Evolutionary conservation across 371 early-diverging fungal genomes (phyloP).

Genomic region (Lichtheimia hyalospora): DNA sequence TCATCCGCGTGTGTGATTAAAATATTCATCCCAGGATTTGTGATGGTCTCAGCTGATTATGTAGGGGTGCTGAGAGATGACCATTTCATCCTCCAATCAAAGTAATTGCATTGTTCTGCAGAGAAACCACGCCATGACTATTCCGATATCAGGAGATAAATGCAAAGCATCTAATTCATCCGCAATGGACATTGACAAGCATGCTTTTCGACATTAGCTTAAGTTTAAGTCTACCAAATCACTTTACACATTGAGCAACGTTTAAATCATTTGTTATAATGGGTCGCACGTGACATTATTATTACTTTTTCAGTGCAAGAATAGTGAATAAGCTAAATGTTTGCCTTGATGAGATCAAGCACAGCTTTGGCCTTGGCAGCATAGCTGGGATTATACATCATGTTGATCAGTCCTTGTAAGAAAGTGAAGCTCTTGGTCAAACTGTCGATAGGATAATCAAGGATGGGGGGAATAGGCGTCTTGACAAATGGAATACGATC

Average conservation of each 20-base stretch:
- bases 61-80: too few species aligned
- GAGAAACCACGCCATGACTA: not conserved
- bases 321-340: not conserved
- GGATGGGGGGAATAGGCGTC: constrained; percentile 70
- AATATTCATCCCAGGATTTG: too few species aligned
- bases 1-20: not conserved
- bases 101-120: not conserved
- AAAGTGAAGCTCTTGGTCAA: constrained; percentile 42
- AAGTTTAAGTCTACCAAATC: too few species aligned
- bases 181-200: too few species aligned
- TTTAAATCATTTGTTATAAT: too few species aligned
- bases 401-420: constrained; percentile 37
- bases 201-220: too few species aligned
- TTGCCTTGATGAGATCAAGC: constrained; percentile 44
- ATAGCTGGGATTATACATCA: constrained; percentile 41
- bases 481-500: constrained; percentile 74
- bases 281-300: not conserved
- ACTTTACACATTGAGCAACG: too few species aligned
- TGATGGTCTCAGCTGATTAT: too few species aligned
- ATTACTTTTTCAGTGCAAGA: constrained; percentile 3
- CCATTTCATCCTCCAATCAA: too few species aligned
- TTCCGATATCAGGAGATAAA: too few species aligned
- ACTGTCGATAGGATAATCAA: constrained; percentile 63
- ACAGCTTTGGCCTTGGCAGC: constrained; percentile 37
- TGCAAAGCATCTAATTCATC: too few species aligned